Base-by-base conservation (phyloP, 805 yeast species). In the Lipomyces japonicus region DNA sequence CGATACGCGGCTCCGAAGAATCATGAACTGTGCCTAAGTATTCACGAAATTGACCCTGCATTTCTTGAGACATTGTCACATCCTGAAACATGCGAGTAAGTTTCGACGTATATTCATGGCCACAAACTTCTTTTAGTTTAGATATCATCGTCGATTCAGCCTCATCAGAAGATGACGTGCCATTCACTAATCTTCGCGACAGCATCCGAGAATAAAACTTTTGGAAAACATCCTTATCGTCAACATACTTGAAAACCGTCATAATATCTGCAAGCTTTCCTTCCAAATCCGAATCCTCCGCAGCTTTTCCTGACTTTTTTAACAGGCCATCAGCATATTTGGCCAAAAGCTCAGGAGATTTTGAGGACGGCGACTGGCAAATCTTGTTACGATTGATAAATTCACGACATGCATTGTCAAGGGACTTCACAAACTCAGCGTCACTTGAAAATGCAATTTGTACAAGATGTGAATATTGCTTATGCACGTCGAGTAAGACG, bases 81-180 rank as follows among this genome's bases (percentile, higher is more conserved):
- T 93, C 98, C 65, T 84, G 86, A 67, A 93, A 90, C 99, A 93
- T 93, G 61, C 89, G 86, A 21, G 95, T 86, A 68, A 93, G 86
- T 67, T 90, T 91, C 47, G 87, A 83, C 1, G 97, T 90, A 67
- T 91, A 93, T 64, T 93, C 97, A 65, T 83, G 75, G 18, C 95
- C 88, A 68, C 93, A 91, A 53, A 85, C 95, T 50, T 85, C 84
- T 66, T 89, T 95, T 58, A 93, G 76, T 62, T 86, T 80, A 62
- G 88, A 87, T 54, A 93, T 87, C 56, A 93, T 81, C 50, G 78
- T 70, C 59, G 87, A 91, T 70, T 93, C 99, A 39, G 78, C 77
- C 57, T 84, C 91, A 50, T 86, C 95, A 31, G 88, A 82, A 39
- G 86, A 82, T 2, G 95, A 84, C 18, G 93, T 80, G 60, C 89